phyloP scores from a whole-genome alignment of 176 grass and related monocot species.

The Lolium perenne region DNA sequence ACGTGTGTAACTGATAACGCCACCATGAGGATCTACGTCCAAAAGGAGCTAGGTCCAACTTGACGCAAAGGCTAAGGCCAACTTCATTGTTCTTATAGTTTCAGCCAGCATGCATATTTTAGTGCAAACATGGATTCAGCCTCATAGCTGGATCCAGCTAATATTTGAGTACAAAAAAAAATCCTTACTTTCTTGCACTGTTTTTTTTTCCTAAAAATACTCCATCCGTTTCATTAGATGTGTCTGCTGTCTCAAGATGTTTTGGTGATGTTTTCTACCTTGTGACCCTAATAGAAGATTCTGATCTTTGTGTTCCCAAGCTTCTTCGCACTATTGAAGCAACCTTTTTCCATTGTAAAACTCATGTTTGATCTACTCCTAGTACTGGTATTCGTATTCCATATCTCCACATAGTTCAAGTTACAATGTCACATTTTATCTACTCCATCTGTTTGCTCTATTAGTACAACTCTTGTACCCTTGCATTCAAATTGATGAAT shows the following conservation, averaged over 20 bases:
- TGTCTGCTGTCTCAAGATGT: neutral
- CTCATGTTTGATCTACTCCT: conserved; percentile 3
- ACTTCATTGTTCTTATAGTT: neutral
- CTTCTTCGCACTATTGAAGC: neutral
- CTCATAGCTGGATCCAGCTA: too few relatives aligned
- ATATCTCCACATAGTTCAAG: neutral
- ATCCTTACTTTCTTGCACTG: too few relatives aligned
- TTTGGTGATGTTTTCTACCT: neutral
- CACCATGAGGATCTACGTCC: neutral
- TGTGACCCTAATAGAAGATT: neutral
- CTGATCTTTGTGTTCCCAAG: conserved; percentile 17
- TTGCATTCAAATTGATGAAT: too few relatives aligned
- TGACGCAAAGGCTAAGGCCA: neutral
- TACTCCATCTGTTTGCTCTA: neutral
- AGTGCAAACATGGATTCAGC: too few relatives aligned
- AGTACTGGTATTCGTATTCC: neutral
- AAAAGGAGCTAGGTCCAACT: neutral
- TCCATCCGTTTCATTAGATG: neutral
- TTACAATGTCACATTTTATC: neutral
- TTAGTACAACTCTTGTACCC: too few relatives aligned
- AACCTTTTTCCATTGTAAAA: neutral
- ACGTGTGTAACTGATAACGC: neutral
- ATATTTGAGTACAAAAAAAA: too few relatives aligned
- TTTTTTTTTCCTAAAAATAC: neutral
- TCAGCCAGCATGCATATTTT: neutral